Percentiles rank a stretch among this genome's conserved stretches.
phyloP scores from a whole-genome alignment of 208 protist species.

The Trypanosomatidae sp. region DNA sequence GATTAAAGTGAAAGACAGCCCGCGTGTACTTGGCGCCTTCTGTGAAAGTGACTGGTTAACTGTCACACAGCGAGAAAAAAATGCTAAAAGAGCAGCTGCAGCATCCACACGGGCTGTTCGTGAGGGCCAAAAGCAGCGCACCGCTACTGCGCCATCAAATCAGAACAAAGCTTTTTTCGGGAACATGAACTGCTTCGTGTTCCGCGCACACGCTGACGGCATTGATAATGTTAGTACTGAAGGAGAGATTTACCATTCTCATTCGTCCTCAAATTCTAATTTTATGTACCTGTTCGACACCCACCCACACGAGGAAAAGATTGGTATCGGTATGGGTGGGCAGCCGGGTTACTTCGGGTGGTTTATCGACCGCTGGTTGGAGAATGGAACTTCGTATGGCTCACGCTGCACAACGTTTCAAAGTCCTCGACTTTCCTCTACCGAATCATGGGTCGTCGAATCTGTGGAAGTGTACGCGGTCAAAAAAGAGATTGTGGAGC shows the following conservation, averaged over 20 bases:
- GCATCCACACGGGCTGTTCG: conserved; percentile 40
- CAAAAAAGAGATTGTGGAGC: conserved; percentile 30
- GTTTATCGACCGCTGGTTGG: conserved; percentile 77
- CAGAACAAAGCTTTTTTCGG: conserved; percentile 73
- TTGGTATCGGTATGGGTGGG: conserved; percentile 75
- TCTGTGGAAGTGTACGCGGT: conserved; percentile 66
- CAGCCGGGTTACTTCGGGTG: conserved; percentile 61
- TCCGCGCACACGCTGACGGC: conserved; percentile 14
- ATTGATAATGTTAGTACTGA: conserved; percentile 3
- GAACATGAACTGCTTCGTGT: conserved; percentile 59
- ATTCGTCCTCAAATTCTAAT: conserved; percentile 53
- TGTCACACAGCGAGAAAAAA: conserved; percentile 50
- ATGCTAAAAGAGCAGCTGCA: conserved; percentile 43
- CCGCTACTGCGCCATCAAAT: conserved; percentile 20
- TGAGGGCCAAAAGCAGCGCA: conserved; percentile 31
- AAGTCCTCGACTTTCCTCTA: conserved; percentile 41
- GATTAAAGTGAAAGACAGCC: conserved; percentile 33
- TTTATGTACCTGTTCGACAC: conserved; percentile 82
- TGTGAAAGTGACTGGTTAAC: conserved; percentile 59
- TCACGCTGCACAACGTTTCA: conserved; percentile 54
- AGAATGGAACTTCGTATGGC: conserved; percentile 47
- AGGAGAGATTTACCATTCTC: conserved; percentile 31
- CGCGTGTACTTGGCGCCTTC: conserved; percentile 58
- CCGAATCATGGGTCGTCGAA: conserved; percentile 50
- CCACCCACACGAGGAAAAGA: conserved; percentile 46